Conservation (phyloP, 139 green algal genomes). For the Chlamydomonas applanata region DNA sequence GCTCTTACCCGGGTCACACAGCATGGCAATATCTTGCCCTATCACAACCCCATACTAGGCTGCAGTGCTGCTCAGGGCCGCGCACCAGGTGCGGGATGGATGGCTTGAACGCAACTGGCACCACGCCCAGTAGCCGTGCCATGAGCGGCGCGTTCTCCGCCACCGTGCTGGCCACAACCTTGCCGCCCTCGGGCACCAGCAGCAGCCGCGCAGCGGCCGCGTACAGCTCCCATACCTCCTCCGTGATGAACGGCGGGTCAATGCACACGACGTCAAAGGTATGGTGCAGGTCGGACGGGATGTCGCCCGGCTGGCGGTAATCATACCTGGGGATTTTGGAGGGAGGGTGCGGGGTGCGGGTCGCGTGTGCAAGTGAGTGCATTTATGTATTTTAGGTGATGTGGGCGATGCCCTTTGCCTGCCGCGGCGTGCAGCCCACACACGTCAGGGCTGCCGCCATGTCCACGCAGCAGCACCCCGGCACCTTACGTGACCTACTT, state of each 20-base stretch:
- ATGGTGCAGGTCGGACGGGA: constrained; percentile 47
- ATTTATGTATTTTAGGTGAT: no score
- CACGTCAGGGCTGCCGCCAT: no score
- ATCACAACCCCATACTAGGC: background rate
- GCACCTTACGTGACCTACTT: constrained; percentile 15
- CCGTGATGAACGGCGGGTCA: constrained; percentile 72
- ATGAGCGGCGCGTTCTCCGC: constrained; percentile 63
- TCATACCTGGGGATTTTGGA: constrained; percentile 56
- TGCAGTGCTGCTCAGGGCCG: background rate
- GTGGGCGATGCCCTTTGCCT: no score
- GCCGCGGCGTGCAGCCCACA: no score
- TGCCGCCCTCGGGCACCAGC: constrained; percentile 46
- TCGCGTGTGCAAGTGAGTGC: no score
- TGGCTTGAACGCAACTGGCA: constrained; percentile 51
- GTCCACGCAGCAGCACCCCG: no score
- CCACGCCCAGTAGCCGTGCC: constrained; percentile 43
- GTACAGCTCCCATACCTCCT: constrained; percentile 72
- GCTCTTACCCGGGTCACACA: background rate
- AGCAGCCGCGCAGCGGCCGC: constrained; percentile 51
- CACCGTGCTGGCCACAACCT: constrained; percentile 64
- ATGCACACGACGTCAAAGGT: constrained; percentile 70
- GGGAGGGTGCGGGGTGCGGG: background rate
- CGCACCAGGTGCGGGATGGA: constrained; percentile 66
- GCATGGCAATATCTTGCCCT: background rate
- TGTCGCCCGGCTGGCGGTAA: constrained; percentile 58